Conservation (phyloP, 148 eudicot genomes). For the Silene conica region DNA sequence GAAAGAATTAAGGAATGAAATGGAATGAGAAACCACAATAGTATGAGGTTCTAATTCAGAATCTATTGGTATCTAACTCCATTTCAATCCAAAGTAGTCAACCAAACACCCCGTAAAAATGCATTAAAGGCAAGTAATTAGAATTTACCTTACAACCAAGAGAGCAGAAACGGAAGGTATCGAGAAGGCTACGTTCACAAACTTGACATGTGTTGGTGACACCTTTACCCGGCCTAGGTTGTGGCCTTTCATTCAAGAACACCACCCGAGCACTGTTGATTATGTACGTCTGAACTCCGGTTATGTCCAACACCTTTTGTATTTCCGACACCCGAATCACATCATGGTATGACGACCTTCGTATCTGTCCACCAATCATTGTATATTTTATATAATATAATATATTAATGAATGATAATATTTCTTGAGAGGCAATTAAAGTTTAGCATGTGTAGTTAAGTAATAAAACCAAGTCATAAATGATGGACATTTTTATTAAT, state of each 20-base stretch:
- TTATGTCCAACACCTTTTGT: constrained; percentile 73
- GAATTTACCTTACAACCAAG: constrained; percentile 81
- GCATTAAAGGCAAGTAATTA: not conserved
- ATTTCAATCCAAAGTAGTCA: too few relatives aligned
- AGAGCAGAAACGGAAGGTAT: constrained; percentile 85
- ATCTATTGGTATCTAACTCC: too few relatives aligned
- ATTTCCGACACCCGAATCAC: constrained; percentile 86
- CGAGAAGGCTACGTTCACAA: constrained; percentile 85
- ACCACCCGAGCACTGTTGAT: constrained; percentile 91
- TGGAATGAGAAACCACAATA: too few relatives aligned
- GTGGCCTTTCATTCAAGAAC: constrained; percentile 83
- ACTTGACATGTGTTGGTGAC: constrained; percentile 84
- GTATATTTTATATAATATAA: not conserved
- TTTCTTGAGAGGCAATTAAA: not conserved
- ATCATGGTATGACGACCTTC: constrained; percentile 94
- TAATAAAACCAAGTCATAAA: not conserved
- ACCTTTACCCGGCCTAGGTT: constrained; percentile 93
- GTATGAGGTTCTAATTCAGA: too few relatives aligned
- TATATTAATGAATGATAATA: not conserved
- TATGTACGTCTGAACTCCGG: constrained; percentile 75
- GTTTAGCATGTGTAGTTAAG: not conserved
- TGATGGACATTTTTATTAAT: too few relatives aligned
- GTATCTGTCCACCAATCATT: constrained; percentile 42
- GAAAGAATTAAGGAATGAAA: too few relatives aligned
- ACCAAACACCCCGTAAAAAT: too few relatives aligned